Evolutionary conservation across 1,139 yeast genomes (phyloP), one percentile per base, ranked within the genome.

Genomic region (Sugiyamaella xylanicola): DNA sequence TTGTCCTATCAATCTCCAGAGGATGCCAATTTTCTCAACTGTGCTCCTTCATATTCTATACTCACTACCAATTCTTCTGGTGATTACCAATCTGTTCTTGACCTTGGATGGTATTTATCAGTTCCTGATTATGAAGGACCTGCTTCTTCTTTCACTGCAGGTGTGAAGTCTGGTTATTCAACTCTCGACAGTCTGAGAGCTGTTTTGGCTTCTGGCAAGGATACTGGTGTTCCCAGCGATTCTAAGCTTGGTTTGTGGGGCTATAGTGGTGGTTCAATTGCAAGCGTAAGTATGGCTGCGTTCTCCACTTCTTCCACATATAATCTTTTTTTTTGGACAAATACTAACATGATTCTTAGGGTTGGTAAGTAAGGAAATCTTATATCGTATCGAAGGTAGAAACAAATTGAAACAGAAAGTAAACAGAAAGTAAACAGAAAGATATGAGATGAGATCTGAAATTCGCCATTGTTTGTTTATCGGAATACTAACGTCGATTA

Each of bases 251-350:
- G 58, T 16, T 40, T 59, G 47, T 59, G 60, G 65, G 73, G 73
- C 7, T 69, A 67, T 60, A 67, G 71, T n/a, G 71, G 71, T 5
- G 72, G 70, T 17, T 54, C 56, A 20, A 51, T 63, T 21, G 70
- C 72, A 11, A 46, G 50, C 36, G 50, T 20, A 35, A 21, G 49
- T 32, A 35, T n/a, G n/a, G n/a, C n/a, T n/a, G n/a, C n/a, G n/a
- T n/a, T n/a, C n/a, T n/a, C n/a, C n/a, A n/a, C n/a, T n/a, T n/a
- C n/a, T n/a, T n/a, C n/a, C n/a, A n/a, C n/a, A n/a, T n/a, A n/a
- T n/a, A n/a, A n/a, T n/a, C n/a, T n/a, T n/a, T n/a, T n/a, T n/a
- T n/a, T n/a, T n/a, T n/a, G n/a, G n/a, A n/a, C n/a, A n/a, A n/a
- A n/a, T n/a, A n/a, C n/a, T n/a, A n/a, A n/a, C n/a, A n/a, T n/a